Evolutionary conservation across 345 rosid species (phyloP).

Genomic region (Eucalyptus guilfoylei): DNA sequence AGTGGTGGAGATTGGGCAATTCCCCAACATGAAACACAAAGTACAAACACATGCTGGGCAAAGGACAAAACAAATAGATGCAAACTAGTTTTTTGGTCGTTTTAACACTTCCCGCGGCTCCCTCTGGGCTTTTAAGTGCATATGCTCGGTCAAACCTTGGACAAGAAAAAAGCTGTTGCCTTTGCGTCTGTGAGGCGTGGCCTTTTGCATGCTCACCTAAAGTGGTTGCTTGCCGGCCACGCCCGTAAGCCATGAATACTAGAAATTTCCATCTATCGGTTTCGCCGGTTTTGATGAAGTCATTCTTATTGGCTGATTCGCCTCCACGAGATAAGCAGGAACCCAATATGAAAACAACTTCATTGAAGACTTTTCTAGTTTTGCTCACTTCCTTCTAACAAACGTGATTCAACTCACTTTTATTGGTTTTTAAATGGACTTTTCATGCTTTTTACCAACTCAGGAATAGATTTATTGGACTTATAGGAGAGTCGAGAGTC

Average conservation of each 20-base stretch:
- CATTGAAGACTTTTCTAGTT: not conserved
- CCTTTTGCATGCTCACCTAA: not conserved
- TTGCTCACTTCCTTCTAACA: not conserved
- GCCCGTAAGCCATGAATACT: not conserved
- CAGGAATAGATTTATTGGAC: not conserved
- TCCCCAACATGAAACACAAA: not conserved
- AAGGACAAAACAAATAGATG: not conserved
- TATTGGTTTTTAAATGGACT: not conserved
- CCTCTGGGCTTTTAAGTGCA: not conserved
- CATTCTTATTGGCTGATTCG: not conserved
- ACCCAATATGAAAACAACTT: not conserved
- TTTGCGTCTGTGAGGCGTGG: not conserved
- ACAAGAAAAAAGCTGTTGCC: not conserved
- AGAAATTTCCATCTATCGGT: not conserved
- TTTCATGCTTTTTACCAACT: not conserved
- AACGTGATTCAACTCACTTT: not conserved
- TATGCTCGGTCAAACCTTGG: not conserved
- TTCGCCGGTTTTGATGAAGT: not conserved
- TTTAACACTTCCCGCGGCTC: not conserved
- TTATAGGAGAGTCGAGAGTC: not conserved
- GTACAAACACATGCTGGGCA: not conserved
- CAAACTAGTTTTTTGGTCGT: not conserved
- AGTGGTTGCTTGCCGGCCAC: not conserved
- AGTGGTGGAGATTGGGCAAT: not conserved
- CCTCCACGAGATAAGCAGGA: not conserved